phyloP scores from a whole-genome alignment of 306 rosid genomes.

The Prunus mume region DNA sequence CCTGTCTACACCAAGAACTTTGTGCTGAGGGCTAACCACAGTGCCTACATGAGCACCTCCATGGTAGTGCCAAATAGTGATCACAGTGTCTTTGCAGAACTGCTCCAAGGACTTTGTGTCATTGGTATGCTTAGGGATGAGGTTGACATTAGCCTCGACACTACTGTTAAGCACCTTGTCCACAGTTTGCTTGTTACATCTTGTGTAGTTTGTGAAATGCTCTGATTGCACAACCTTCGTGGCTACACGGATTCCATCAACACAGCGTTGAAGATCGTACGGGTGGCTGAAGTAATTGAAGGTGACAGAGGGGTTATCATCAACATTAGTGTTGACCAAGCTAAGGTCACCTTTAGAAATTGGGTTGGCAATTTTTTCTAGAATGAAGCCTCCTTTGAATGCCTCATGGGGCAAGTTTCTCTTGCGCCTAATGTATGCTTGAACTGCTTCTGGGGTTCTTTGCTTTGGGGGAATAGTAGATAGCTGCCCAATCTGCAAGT shows the following conservation, averaged over 20 bases:
- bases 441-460: slow-evolving; percentile 64
- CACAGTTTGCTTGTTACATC: slow-evolving; percentile 30
- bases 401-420: slow-evolving; percentile 65
- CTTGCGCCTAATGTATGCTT: slow-evolving; percentile 50
- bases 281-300: slow-evolving; percentile 96
- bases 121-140: slow-evolving; percentile 63
- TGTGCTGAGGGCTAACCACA: slow-evolving; percentile 55
- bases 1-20: slow-evolving; percentile 69
- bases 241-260: slow-evolving; percentile 63
- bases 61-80: slow-evolving; percentile 96
- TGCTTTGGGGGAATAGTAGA: slow-evolving; percentile 90
- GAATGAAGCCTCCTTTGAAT: slow-evolving; percentile 84
- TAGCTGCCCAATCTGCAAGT: slow-evolving; percentile 83
- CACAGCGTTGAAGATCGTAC: slow-evolving; percentile 68
- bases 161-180: slow-evolving; percentile 65
- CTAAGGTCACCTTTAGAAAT: slow-evolving; percentile 70
- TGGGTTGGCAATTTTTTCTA: slow-evolving; percentile 71
- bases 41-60: slow-evolving; percentile 90
- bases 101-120: slow-evolving; percentile 74
- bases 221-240: slow-evolving; percentile 58
- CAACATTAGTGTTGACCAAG: slow-evolving; percentile 56
- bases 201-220: slow-evolving; percentile 65
- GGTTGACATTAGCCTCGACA: slow-evolving; percentile 74
- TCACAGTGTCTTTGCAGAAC: slow-evolving; percentile 86
- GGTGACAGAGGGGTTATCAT: slow-evolving; percentile 75